A percentile compares a stretch with the other conserved stretches of the same genome.
Evolutionary conservation across 768 basidiomycete species (phyloP).

Genomic region (Naganishia friedmannii): DNA sequence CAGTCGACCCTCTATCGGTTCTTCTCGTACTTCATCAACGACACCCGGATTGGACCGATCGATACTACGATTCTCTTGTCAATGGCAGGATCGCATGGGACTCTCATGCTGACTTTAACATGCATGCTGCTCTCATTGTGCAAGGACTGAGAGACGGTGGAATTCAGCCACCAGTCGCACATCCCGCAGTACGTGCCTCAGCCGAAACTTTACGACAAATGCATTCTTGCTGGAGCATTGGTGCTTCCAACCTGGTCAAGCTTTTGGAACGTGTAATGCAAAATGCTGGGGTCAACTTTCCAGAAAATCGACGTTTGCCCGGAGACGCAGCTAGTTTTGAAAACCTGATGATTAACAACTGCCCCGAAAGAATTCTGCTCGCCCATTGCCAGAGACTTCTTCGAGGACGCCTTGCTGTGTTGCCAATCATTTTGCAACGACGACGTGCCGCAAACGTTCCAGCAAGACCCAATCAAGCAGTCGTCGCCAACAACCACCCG

Average conservation of each 20-base stretch:
- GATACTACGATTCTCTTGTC: conserved; percentile 11
- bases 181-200: not conserved
- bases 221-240: conserved; percentile 9
- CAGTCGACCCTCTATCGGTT: conserved; percentile 8
- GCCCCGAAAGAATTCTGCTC: conserved; percentile 14
- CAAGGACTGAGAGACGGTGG: not conserved
- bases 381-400: not conserved
- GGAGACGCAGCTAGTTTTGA: not conserved
- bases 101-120: not conserved
- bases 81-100: not conserved
- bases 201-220: conserved; percentile 3
- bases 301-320: not conserved
- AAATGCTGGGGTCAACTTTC: not conserved
- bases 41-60: not conserved
- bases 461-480: not conserved
- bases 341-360: conserved; percentile 1
- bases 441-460: not conserved
- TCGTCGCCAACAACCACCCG: not conserved
- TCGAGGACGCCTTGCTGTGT: not conserved
- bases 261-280: conserved; percentile 14
- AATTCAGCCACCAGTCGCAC: not conserved
- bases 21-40: conserved; percentile 2
- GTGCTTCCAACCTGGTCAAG: not conserved
- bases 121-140: not conserved
- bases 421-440: not conserved